Percentiles rank a stretch among this genome's conserved stretches.
Conservation (phyloP, 2,329 filamentous ascomycete genomes). For the Monosporascus sp. region DNA sequence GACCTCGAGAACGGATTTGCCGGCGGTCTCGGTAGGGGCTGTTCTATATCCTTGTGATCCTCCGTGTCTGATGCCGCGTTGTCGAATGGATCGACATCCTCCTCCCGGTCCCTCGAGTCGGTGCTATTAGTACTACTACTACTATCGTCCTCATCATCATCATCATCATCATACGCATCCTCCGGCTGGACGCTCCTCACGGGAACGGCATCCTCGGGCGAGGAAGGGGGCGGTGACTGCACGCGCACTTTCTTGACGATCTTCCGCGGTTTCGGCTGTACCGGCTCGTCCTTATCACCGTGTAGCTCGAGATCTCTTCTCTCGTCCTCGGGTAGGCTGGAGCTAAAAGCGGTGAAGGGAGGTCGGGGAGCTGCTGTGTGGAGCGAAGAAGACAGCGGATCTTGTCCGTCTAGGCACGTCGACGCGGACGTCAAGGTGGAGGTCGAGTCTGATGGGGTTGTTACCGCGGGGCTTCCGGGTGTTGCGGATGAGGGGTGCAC, state of each 20-base stretch:
- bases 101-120: slow-evolving; percentile 20
- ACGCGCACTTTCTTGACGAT: slow-evolving; percentile 63
- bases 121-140: slow-evolving; percentile 22
- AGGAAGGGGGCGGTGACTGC: slow-evolving; percentile 57
- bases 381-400: too few relatives aligned
- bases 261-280: slow-evolving; percentile 35
- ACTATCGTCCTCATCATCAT: slow-evolving; percentile 14
- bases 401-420: too few relatives aligned
- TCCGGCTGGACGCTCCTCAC: slow-evolving; percentile 17
- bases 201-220: slow-evolving; percentile 44
- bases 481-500: slow-evolving; percentile 11
- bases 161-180: slow-evolving; percentile 16
- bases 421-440: slow-evolving; percentile 8
- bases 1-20: slow-evolving; percentile 55
- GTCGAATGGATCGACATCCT: slow-evolving; percentile 19
- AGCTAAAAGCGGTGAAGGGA: slow-evolving; percentile 26
- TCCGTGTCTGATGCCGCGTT: slow-evolving; percentile 8
- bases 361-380: slow-evolving; percentile 11
- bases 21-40: slow-evolving; percentile 26
- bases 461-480: slow-evolving; percentile 7
- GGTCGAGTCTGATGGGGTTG: slow-evolving; percentile 6
- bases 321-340: slow-evolving; percentile 28
- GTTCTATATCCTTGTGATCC: slow-evolving; percentile 10
- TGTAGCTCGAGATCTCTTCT: slow-evolving; percentile 4
- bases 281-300: slow-evolving; percentile 24